Percentiles rank a stretch among this genome's conserved stretches.
These are phyloP conservation scores for Geotrichum ghanense DNA, from an alignment of 805 yeast species.

Conservation along the genomic window DNA sequence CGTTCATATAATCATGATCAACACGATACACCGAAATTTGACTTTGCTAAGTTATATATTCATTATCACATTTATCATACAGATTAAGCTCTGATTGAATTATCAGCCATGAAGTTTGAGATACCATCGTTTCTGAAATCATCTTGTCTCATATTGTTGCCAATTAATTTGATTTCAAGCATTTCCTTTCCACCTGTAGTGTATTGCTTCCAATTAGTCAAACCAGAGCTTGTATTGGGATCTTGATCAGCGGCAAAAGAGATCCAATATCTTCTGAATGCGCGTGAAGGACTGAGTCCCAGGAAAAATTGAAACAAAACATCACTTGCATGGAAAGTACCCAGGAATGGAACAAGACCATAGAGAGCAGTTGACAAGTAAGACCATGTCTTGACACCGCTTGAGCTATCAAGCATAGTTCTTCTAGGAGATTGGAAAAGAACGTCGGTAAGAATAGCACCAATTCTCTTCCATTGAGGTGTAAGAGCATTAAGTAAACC, in stretches of 20 bases:
- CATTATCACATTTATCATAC: too few species aligned
- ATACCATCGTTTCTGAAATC: background rate
- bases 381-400: background rate
- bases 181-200: background rate
- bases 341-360: background rate
- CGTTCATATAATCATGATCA: too few species aligned
- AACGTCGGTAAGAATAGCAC: background rate
- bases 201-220: background rate
- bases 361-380: background rate
- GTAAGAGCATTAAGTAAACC: conserved; percentile 1
- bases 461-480: background rate
- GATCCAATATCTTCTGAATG: background rate
- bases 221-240: background rate
- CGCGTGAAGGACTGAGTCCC: background rate
- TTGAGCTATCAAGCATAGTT: background rate
- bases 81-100: background rate
- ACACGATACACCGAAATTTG: too few species aligned
- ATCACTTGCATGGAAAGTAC: background rate
- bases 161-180: background rate
- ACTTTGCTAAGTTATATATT: too few species aligned
- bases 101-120: background rate
- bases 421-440: background rate
- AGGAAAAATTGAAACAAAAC: background rate
- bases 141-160: background rate
- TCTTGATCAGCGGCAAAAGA: conserved; percentile 1